Evolutionary conservation across 2,329 filamentous ascomycete species (phyloP).

Genomic region (Calonectria leucothoes): DNA sequence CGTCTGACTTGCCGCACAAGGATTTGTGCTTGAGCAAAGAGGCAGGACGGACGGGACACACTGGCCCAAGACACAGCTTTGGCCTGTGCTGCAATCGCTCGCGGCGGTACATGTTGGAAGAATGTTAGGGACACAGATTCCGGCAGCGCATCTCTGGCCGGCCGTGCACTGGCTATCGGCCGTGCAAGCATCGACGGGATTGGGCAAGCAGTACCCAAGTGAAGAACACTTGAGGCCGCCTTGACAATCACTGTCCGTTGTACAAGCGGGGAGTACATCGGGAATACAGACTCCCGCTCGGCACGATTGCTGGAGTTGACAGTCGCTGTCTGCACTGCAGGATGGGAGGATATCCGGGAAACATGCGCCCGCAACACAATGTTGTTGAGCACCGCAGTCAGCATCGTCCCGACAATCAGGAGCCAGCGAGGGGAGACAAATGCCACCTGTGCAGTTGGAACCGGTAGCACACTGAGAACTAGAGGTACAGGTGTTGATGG

Average conservation of each 20-base stretch:
- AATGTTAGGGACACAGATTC: neutral
- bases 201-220: neutral
- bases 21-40: neutral
- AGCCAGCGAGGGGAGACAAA: neutral
- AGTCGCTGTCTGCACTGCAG: neutral
- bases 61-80: neutral
- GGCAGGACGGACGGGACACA: constrained; percentile 4
- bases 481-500: neutral
- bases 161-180: neutral
- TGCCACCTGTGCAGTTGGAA: neutral
- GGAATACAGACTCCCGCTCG: constrained; percentile 8
- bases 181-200: neutral
- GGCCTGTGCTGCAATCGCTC: neutral
- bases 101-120: neutral
- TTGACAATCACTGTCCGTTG: neutral
- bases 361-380: constrained; percentile 3
- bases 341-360: neutral
- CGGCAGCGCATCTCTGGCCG: neutral
- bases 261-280: neutral
- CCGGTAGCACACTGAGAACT: neutral
- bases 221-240: neutral
- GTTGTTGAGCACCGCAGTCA: neutral
- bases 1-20: neutral
- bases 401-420: neutral
- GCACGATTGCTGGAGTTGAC: neutral